Conservation (phyloP, 2,329 filamentous ascomycete genomes). For the Pseudovirgaria hyperparasitica region DNA sequence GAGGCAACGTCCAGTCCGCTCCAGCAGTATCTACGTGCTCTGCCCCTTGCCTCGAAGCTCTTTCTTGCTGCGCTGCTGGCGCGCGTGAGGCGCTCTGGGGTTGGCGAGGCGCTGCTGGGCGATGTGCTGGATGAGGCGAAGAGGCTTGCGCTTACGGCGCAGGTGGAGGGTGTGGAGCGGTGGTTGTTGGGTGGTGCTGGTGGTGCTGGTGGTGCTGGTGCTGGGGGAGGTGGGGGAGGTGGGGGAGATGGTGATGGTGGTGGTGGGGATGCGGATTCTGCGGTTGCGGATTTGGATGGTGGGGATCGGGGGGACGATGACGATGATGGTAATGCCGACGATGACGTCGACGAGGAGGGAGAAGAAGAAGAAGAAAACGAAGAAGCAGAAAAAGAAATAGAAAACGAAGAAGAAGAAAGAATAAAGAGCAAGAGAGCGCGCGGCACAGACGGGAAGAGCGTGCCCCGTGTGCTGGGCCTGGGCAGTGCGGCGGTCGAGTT, state of each 20-base stretch:
- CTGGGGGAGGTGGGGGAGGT: conserved; percentile 8
- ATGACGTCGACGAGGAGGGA: no score
- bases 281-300: no score
- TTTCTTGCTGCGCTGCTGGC: conserved; percentile 73
- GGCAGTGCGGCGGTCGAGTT: conserved; percentile 68
- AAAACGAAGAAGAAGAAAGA: conserved; percentile 15
- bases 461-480: conserved; percentile 44
- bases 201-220: background rate
- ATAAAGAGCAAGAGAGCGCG: conserved; percentile 32
- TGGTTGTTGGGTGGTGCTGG: background rate
- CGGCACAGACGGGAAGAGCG: no score
- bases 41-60: conserved; percentile 73
- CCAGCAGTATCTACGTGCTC: conserved; percentile 72
- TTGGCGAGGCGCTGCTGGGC: conserved; percentile 76
- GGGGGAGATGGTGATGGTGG: conserved; percentile 8
- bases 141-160: conserved; percentile 50
- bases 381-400: no score
- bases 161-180: conserved; percentile 39
- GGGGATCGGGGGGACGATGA: conserved; percentile 17
- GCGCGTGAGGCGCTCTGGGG: conserved; percentile 66
- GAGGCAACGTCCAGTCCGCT: conserved; percentile 89
- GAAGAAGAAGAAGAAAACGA: no score
- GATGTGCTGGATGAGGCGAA: conserved; percentile 82
- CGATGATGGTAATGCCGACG: conserved; percentile 14
- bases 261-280: conserved; percentile 8